Evolutionary conservation across 139 green algal genomes (phyloP), one percentile per base, ranked within the genome.

Genomic region (Chlamydomonas incerta): DNA sequence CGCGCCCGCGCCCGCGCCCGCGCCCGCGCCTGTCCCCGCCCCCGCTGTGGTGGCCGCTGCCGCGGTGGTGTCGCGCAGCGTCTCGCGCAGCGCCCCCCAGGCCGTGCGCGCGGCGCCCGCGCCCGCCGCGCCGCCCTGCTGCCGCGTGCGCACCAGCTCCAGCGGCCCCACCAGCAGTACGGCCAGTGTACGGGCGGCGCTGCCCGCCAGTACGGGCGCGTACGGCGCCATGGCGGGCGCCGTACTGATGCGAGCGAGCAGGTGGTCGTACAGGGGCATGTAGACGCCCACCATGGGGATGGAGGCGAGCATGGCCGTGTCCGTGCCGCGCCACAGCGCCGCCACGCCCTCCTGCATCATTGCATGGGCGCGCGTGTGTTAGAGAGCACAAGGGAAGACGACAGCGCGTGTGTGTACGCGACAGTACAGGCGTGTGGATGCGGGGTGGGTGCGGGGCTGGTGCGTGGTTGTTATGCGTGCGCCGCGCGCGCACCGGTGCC

Each of bases 211-310:
- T 28, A 97, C 73, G 20, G 96, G 96, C 1, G 94, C 92, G 18
- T 63, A 84, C 11, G 37, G 24, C 1, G 86, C 90, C 29, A 90
- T n/a, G 6, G n/a, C 11, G 28, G 29, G 74, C 55, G 84, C 50
- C 17, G 47, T 50, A 8, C 41, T 50, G 41, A 50, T 50, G 41
- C 41, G 41, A 8, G 88, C 55, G 57, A 96, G 55, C 24, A 99
- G 80, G 35, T 88, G 73, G 82, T 99, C 97, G 84, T 99, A 99
- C 24, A 98, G 82, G 0, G 97, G 97, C 83, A 99, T 93, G 89
- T 99, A 99, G 68, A 99, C 96, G 26, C 96, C 96, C 10, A 99
- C 94, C 92, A 96, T 97, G 13, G 96, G 95, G 0, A 97, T 89
- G 13, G 92, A 85, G 84, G 96, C 97, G 21, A 96, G 87, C 33